Evolutionary conservation across 768 basidiomycete genomes (phyloP), one percentile per base, ranked within the genome.

Genomic region (Boletus reticuloceps): DNA sequence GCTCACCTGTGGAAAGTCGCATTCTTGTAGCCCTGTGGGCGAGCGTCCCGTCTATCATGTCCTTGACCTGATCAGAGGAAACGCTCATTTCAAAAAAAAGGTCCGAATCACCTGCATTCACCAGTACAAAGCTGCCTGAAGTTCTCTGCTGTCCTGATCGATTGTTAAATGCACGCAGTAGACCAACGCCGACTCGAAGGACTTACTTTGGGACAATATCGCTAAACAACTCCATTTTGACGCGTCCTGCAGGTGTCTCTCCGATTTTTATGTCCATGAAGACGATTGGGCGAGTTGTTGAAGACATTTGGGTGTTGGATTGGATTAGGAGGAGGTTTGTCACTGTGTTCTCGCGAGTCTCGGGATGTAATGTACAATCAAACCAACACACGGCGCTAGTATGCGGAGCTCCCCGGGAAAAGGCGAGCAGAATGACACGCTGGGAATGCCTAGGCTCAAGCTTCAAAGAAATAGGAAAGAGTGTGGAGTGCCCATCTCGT

Each of bases 241-340:
- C 79, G 32, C 97, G 77, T 16, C 95, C 96, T 4, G 93, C 93
- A 32, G 92, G 91, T 0, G 94, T 98, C 75, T 98, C 96, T 42
- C 97, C 97, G 47, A 99, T 98, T 47, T 90, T 84, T 56, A 98
- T 78, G 68, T 99, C 97, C 85, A 99, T 95, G 71, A 99, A 99
- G 53, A 97, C 94, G 45, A 99, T 77, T 0, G 97, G 96, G 17
- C 96, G 83, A 3, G 79, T 75, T 31, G 78, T 70, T 19, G 77
- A 75, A 32, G 82, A 74, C 77, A 79, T 79, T 54, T 58, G 37
- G 37, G 32, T 43, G 38, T 1, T 32, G 37, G 47, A 9, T 31
- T 22, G n/a, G 7, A 27, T 6, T 27, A 31, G 36, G 3, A 17
- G 27, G 32, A 13, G 25, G 31, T 25, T 52, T 45, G 50, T 51